Conservation (phyloP, 2,329 filamentous ascomycete species). For the Penicillium sp. region DNA sequence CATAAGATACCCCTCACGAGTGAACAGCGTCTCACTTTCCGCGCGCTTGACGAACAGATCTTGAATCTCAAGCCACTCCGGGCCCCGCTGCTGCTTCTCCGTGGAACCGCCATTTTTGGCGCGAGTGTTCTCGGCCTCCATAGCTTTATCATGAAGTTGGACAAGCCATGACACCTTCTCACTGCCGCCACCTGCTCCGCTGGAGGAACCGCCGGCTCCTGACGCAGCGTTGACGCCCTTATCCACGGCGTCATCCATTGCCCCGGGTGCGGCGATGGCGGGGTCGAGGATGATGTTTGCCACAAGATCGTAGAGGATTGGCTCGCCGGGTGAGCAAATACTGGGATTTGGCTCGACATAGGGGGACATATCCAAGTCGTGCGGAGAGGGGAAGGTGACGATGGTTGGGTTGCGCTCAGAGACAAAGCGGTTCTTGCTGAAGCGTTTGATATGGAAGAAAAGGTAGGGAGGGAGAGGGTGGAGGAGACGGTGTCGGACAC, state of each 20-base stretch:
- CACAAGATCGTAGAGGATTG: conserved; percentile 91
- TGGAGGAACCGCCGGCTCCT: conserved; percentile 36
- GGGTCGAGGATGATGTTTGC: conserved; percentile 73
- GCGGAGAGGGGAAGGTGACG: conserved; percentile 85
- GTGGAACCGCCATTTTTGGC: conserved; percentile 24
- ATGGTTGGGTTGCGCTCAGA: conserved; percentile 96
- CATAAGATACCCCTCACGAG: conserved; percentile 92
- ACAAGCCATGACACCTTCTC: conserved; percentile 96
- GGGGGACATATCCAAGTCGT: conserved; percentile 79
- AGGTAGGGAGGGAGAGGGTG: conserved; percentile 90
- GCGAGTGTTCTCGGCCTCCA: conserved; percentile 38
- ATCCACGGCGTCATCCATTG: conserved; percentile 40
- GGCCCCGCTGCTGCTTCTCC: conserved; percentile 46
- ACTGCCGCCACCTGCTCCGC: conserved; percentile 77
- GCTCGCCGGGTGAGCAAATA: conserved; percentile 68
- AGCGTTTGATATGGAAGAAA: conserved; percentile 93
- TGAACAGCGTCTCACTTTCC: conserved; percentile 82
- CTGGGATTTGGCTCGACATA: conserved; percentile 85
- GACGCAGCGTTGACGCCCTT: conserved; percentile 38
- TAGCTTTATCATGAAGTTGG: conserved; percentile 76
- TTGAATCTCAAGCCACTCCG: conserved; percentile 90
- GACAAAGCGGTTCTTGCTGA: conserved; percentile 95
- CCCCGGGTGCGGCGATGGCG: conserved; percentile 64
- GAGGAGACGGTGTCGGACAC: conserved; percentile 82
- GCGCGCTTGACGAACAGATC: conserved; percentile 90